Evolutionary conservation across 805 yeast genomes (phyloP).

Genomic region (Starmera quercuum): DNA sequence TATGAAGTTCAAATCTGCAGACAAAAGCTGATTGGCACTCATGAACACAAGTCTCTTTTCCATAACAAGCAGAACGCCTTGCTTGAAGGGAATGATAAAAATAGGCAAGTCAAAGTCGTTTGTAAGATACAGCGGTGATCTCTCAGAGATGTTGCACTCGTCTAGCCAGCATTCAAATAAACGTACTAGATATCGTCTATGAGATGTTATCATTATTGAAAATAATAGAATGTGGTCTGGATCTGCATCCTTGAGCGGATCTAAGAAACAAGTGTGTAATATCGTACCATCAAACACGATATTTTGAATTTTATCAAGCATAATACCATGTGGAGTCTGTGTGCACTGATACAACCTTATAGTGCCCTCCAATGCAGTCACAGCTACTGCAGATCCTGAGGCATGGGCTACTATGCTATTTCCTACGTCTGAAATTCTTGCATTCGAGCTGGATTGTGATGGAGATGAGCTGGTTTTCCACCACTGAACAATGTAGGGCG

Average conservation of each 20-base stretch:
- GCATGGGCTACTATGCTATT: slow-evolving; percentile 26
- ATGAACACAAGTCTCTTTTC: slow-evolving; percentile 27
- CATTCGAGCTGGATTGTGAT: slow-evolving; percentile 4
- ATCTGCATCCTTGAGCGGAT: slow-evolving; percentile 20
- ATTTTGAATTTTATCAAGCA: slow-evolving; percentile 30
- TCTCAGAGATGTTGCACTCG: slow-evolving; percentile 25
- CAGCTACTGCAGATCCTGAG: slow-evolving; percentile 31
- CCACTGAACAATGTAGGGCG: slow-evolving; percentile 43
- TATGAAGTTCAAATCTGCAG: slow-evolving; percentile 35
- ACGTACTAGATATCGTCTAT: slow-evolving; percentile 28
- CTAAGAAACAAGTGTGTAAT: slow-evolving; percentile 35
- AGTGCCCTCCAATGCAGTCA: slow-evolving; percentile 27
- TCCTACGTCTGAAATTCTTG: slow-evolving; percentile 17
- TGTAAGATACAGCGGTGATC: slow-evolving; percentile 32
- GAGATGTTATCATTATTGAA: slow-evolving; percentile 28
- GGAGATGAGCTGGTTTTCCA: slow-evolving; percentile 26
- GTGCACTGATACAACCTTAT: slow-evolving; percentile 32
- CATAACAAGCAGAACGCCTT: slow-evolving; percentile 32
- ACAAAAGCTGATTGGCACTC: slow-evolving; percentile 35
- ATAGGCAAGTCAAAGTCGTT: slow-evolving; percentile 34
- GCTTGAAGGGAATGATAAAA: slow-evolving; percentile 31
- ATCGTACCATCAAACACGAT: slow-evolving; percentile 33
- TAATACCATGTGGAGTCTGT: slow-evolving; percentile 28
- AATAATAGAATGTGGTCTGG: slow-evolving; percentile 27
- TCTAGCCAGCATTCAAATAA: slow-evolving; percentile 34